phyloP scores from a whole-genome alignment of 2,329 filamentous ascomycete species.

The Venturiaceae sp. region DNA sequence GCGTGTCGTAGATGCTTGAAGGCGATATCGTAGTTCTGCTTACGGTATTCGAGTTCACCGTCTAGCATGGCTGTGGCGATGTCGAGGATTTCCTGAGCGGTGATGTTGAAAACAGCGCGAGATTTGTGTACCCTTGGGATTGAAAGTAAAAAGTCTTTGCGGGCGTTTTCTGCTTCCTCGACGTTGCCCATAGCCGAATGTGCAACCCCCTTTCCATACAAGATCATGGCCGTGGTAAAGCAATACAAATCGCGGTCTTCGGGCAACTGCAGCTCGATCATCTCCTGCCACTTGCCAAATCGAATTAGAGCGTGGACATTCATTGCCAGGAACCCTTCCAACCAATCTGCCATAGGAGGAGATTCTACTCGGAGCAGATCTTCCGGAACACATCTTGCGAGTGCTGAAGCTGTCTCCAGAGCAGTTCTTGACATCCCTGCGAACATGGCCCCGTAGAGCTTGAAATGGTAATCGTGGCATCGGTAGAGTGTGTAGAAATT shows the following conservation, averaged over 20 bases:
- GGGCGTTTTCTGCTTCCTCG: slow-evolving; percentile 43
- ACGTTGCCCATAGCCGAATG: slow-evolving; percentile 49
- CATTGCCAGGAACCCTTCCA: slow-evolving; percentile 61
- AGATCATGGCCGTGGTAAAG: slow-evolving; percentile 56
- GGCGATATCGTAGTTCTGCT: slow-evolving; percentile 45
- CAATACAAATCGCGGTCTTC: slow-evolving; percentile 53
- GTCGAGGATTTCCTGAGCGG: slow-evolving; percentile 50
- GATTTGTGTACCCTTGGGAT: slow-evolving; percentile 43
- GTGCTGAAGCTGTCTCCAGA: slow-evolving; percentile 46
- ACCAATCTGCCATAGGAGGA: slow-evolving; percentile 70
- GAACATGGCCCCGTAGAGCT: slow-evolving; percentile 71
- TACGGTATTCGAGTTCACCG: slow-evolving; percentile 64
- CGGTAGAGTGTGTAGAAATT: slow-evolving; percentile 75
- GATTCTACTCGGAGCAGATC: slow-evolving; percentile 53
- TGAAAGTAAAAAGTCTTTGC: slow-evolving; percentile 41
- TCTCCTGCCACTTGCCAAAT: slow-evolving; percentile 63
- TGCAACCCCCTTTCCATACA: slow-evolving; percentile 62
- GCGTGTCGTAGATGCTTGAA: slow-evolving; percentile 50
- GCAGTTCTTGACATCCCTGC: slow-evolving; percentile 55
- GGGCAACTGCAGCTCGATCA: slow-evolving; percentile 48
- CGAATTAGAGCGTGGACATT: slow-evolving; percentile 61
- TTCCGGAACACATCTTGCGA: slow-evolving; percentile 55
- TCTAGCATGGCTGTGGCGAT: slow-evolving; percentile 56
- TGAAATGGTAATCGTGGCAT: slow-evolving; percentile 65
- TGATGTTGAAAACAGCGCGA: slow-evolving; percentile 61